These are phyloP conservation scores for Tubosaeta sp. DNA, from an alignment of 768 basidiomycete species.

Conservation along the genomic window DNA sequence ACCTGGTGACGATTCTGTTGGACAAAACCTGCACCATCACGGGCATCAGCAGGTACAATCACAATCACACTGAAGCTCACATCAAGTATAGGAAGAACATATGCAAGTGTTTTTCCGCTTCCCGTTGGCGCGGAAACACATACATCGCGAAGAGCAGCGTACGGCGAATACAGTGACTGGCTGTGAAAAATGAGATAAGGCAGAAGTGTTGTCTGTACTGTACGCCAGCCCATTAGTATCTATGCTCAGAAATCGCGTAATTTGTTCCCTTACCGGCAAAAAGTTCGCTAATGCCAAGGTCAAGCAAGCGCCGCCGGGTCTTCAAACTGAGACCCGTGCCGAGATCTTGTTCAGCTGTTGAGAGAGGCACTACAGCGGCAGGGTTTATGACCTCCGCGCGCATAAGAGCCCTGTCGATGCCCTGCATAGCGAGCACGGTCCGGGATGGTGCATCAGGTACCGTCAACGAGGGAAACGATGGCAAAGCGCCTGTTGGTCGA, in stretches of 20 bases:
- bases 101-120: conserved; percentile 97
- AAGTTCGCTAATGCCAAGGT: conserved; percentile 78
- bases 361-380: conserved; percentile 41
- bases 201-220: conserved; percentile 86
- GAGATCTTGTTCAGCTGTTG: conserved; percentile 33
- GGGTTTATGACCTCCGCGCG: conserved; percentile 69
- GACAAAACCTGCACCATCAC: conserved; percentile 54
- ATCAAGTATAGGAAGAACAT: conserved; percentile 90
- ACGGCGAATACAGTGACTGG: conserved; percentile 58
- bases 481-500: conserved; percentile 40
- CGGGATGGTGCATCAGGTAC: conserved; percentile 68
- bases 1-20: conserved; percentile 67
- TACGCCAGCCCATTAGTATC: conserved; percentile 14
- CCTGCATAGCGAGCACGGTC: conserved; percentile 68
- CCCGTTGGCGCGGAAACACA: conserved; percentile 97
- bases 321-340: conserved; percentile 52
- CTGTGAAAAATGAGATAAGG: conserved; percentile 68
- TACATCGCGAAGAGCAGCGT: conserved; percentile 67
- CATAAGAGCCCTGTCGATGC: conserved; percentile 69
- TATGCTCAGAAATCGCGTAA: neutral
- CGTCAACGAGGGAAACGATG: conserved; percentile 65
- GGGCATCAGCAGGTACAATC: neutral
- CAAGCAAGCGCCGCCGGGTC: conserved; percentile 58
- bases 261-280: conserved; percentile 68
- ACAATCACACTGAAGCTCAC: conserved; percentile 33